Conservation (phyloP, 805 yeast species). For the Geotrichum ghanense region DNA sequence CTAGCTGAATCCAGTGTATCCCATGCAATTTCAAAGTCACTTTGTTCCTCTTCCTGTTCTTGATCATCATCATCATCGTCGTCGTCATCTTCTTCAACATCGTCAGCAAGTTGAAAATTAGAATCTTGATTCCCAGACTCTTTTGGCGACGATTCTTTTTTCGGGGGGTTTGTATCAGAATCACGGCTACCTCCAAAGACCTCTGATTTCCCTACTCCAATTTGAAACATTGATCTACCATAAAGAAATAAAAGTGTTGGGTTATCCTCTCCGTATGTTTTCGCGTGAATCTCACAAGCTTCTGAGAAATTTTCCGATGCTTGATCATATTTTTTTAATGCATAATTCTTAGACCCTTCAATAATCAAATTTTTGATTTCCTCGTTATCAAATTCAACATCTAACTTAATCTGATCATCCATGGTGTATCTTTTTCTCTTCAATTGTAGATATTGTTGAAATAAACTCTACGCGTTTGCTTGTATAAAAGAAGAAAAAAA, state of each 20-base stretch:
- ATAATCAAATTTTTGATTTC: conserved; percentile 39
- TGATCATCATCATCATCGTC: conserved; percentile 19
- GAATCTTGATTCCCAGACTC: conserved; percentile 10
- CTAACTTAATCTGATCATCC: background rate
- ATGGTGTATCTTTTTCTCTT: background rate
- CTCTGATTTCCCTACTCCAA: conserved; percentile 63
- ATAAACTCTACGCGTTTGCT: background rate
- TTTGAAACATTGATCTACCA: conserved; percentile 69
- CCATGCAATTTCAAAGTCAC: conserved; percentile 84
- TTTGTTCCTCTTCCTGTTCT: conserved; percentile 35
- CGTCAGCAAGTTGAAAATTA: conserved; percentile 13
- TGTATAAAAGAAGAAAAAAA: no score
- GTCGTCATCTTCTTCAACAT: conserved; percentile 15
- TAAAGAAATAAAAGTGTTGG: conserved; percentile 65
- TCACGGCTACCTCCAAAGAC: conserved; percentile 50
- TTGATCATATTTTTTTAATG: conserved; percentile 51
- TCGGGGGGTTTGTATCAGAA: conserved; percentile 17
- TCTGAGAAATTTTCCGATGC: conserved; percentile 63
- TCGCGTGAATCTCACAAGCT: conserved; percentile 51
- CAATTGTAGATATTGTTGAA: no score
- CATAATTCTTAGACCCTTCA: conserved; percentile 54
- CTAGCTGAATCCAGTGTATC: conserved; percentile 73
- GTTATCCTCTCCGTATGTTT: conserved; percentile 47
- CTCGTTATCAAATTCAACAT: background rate
- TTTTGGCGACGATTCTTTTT: conserved; percentile 6